These are phyloP conservation scores for Wallacemonas sp. DNA, from an alignment of 208 protist genomes.

Conservation along the genomic window DNA sequence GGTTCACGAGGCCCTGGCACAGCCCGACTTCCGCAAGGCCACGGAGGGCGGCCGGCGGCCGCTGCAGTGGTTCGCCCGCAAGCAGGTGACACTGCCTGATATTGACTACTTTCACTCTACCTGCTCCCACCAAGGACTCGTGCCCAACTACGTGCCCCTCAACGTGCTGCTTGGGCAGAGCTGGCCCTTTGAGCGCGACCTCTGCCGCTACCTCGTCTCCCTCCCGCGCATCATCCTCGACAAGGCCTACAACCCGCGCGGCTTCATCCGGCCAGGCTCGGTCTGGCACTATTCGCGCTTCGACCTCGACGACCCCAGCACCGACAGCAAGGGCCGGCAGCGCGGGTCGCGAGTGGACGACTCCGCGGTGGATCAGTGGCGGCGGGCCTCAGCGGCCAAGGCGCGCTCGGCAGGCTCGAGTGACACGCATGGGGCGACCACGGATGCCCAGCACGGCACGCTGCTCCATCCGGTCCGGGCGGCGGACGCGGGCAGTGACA, in stretches of 20 bases:
- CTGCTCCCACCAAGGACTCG: slow-evolving; percentile 28
- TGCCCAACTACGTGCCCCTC: slow-evolving; percentile 35
- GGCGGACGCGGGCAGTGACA: background rate
- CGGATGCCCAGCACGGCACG: background rate
- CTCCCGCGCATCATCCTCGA: slow-evolving; percentile 37
- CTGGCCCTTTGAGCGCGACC: slow-evolving; percentile 44
- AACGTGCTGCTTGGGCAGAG: slow-evolving; percentile 32
- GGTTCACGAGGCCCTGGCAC: slow-evolving; percentile 21
- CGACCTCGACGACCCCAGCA: slow-evolving; percentile 1
- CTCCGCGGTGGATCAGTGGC: no score
- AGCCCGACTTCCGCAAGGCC: slow-evolving; percentile 12
- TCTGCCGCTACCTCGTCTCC: slow-evolving; percentile 25
- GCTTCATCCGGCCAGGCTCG: slow-evolving; percentile 37
- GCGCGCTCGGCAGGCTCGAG: no score
- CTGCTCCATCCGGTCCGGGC: background rate
- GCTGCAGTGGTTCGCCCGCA: slow-evolving; percentile 22
- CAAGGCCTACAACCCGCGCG: slow-evolving; percentile 33
- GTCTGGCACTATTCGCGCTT: slow-evolving; percentile 51
- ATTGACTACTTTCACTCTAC: slow-evolving; percentile 27
- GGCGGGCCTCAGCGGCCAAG: no score
- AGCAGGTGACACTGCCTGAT: slow-evolving; percentile 25
- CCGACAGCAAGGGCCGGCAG: background rate
- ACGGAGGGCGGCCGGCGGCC: slow-evolving; percentile 6
- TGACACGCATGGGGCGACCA: no score
- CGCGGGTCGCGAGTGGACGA: no score